Evolutionary conservation across 495 filamentous ascomycete species (phyloP).

Genomic region (Penicillium goetzii): DNA sequence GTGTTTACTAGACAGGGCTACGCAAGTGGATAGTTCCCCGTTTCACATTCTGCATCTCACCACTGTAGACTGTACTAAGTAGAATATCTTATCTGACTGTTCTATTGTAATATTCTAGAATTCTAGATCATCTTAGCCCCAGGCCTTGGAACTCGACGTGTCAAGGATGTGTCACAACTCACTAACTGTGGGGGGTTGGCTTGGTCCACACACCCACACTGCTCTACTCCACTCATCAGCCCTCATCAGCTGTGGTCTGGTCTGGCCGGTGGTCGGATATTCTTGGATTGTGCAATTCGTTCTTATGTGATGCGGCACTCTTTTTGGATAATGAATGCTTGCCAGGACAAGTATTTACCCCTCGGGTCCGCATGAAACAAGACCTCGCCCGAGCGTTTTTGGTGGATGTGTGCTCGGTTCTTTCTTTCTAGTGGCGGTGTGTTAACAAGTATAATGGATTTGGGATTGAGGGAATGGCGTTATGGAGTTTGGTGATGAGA

Average conservation of each 20-base stretch:
- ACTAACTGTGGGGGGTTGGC: background rate
- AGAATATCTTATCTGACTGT: background rate
- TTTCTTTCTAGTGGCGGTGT: background rate
- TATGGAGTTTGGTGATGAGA: background rate
- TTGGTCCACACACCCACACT: background rate
- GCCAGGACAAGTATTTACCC: background rate
- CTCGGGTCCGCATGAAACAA: background rate
- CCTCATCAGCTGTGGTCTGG: background rate
- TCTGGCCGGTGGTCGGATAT: background rate
- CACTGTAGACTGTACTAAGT: background rate
- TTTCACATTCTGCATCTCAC: background rate
- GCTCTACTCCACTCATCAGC: background rate
- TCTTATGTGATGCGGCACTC: background rate
- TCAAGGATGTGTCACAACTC: slow-evolving; percentile 29
- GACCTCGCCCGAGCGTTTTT: background rate
- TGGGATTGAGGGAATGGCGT: background rate
- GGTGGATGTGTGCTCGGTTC: background rate
- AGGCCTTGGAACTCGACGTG: slow-evolving; percentile 21
- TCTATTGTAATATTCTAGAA: slow-evolving; percentile 3
- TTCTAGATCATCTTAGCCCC: slow-evolving; percentile 4
- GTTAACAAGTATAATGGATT: background rate
- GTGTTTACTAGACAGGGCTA: background rate
- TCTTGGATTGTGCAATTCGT: background rate
- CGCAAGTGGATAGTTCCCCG: background rate
- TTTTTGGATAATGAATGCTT: background rate